A percentile compares a stretch with the other conserved stretches of the same genome.
Conservation (phyloP, 345 rosid genomes). For the Bruguiera sexangula region DNA sequence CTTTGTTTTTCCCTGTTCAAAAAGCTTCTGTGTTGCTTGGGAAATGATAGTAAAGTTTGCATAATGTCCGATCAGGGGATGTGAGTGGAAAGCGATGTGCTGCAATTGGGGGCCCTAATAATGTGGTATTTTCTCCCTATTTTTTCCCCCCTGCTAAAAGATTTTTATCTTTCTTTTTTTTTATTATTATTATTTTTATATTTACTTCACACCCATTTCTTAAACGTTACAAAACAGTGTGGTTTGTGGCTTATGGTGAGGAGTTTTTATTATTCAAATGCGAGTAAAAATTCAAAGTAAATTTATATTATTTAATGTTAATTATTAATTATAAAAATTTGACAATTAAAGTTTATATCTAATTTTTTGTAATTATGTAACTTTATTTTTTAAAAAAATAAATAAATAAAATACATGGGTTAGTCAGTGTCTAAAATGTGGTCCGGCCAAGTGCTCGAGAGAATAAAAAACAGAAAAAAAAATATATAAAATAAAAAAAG, state of each 20-base stretch:
- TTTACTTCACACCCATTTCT: too few relatives aligned
- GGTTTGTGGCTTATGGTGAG: background rate
- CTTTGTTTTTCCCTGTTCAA: too few relatives aligned
- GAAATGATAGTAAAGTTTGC: background rate
- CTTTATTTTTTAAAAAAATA: background rate
- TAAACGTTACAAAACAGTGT: too few relatives aligned
- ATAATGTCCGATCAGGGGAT: background rate
- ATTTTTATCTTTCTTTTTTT: background rate
- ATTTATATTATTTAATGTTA: too few relatives aligned
- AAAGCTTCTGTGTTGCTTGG: background rate
- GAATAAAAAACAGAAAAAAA: conserved; percentile 24
- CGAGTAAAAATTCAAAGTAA: too few relatives aligned
- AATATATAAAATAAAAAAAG: conserved; percentile 10
- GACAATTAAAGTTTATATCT: too few relatives aligned
- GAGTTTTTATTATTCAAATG: too few relatives aligned
- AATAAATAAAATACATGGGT: background rate
- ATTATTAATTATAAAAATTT: too few relatives aligned
- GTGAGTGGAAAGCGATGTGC: conserved; percentile 46
- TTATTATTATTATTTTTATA: too few relatives aligned
- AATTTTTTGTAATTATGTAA: too few relatives aligned
- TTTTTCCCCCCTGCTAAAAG: background rate
- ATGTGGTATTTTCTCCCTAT: conserved; percentile 10
- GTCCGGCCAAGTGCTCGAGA: conserved; percentile 32
- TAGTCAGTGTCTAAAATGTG: conserved; percentile 20
- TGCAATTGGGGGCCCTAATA: conserved; percentile 45